A percentile compares a stretch with the other conserved stretches of the same genome.
phyloP scores from a whole-genome alignment of 257 asterid species.

The Scutellaria baicalensis region DNA sequence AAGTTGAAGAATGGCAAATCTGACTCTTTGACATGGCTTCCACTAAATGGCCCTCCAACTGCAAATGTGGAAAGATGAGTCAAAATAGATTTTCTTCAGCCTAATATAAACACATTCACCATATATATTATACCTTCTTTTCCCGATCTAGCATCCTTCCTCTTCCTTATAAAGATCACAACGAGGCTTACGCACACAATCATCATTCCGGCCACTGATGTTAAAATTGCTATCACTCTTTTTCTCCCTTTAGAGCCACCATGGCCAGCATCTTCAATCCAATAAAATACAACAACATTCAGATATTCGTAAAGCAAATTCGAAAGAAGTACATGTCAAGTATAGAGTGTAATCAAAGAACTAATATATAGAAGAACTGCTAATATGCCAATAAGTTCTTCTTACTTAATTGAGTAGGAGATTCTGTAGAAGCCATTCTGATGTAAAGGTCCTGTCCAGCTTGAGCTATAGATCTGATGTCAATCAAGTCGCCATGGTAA shows the following conservation, averaged over 20 bases:
- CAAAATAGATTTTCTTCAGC: background rate
- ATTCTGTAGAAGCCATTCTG: constrained; percentile 17
- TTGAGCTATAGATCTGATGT: constrained; percentile 14
- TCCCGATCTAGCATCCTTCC: background rate
- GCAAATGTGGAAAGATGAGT: background rate
- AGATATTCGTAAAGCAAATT: background rate
- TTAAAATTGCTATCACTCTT: background rate
- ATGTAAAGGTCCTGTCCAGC: constrained; percentile 24
- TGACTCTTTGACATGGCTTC: too few relatives aligned
- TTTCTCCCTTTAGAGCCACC: background rate
- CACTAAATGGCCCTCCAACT: background rate
- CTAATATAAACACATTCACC: background rate
- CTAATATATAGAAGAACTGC: too few relatives aligned
- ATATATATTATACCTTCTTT: background rate
- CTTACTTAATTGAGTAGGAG: too few relatives aligned
- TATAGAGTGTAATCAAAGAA: too few relatives aligned
- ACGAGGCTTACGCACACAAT: background rate
- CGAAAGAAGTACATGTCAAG: too few relatives aligned
- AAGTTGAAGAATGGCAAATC: too few relatives aligned
- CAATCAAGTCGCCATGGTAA: constrained; percentile 37
- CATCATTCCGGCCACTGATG: background rate
- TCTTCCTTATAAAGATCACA: background rate
- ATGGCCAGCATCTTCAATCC: background rate
- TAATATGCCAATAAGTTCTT: too few relatives aligned
- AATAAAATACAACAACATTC: background rate